Evolutionary conservation across 2,329 filamentous ascomycete genomes (phyloP).

Genomic region (Huntiella decipiens): DNA sequence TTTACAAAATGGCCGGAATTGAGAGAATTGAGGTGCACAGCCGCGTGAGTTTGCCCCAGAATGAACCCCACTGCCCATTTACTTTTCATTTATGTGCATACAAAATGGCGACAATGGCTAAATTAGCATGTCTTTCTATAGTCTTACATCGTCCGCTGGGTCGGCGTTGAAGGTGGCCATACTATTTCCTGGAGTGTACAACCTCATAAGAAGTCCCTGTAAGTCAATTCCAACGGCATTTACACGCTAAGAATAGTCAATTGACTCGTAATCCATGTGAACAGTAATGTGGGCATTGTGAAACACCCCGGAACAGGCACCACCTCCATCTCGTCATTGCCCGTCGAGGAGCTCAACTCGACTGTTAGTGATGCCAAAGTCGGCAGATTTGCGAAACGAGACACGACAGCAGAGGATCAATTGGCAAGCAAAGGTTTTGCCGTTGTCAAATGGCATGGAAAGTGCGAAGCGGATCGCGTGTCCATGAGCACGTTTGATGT

Average conservation of each 20-base stretch:
- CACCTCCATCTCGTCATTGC: slow-evolving; percentile 27
- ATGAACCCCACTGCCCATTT: background rate
- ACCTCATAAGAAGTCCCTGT: slow-evolving; percentile 94
- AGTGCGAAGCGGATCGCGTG: slow-evolving; percentile 91
- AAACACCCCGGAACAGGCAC: slow-evolving; percentile 71
- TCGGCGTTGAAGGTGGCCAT: slow-evolving; percentile 72
- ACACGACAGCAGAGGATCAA: slow-evolving; percentile 42
- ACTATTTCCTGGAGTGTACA: slow-evolving; percentile 97
- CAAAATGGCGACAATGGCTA: background rate
- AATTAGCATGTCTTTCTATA: slow-evolving; percentile 21
- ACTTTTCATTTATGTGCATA: background rate
- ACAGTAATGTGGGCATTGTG: slow-evolving; percentile 80
- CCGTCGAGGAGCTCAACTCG: slow-evolving; percentile 24
- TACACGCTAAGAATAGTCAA: background rate
- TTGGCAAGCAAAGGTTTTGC: slow-evolving; percentile 49
- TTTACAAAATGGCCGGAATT: slow-evolving; percentile 61
- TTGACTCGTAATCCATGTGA: background rate
- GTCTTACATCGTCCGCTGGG: slow-evolving; percentile 98
- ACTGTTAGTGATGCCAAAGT: slow-evolving; percentile 27
- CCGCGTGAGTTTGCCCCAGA: slow-evolving; percentile 42
- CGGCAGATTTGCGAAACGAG: slow-evolving; percentile 33
- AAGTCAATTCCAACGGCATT: slow-evolving; percentile 16
- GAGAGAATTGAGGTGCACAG: slow-evolving; percentile 95
- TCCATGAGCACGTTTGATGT: slow-evolving; percentile 81
- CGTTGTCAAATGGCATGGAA: slow-evolving; percentile 69